Percentiles rank a stretch among this genome's conserved stretches.
phyloP scores from a whole-genome alignment of 2,329 filamentous ascomycete species.

The Verticillium dahliae region DNA sequence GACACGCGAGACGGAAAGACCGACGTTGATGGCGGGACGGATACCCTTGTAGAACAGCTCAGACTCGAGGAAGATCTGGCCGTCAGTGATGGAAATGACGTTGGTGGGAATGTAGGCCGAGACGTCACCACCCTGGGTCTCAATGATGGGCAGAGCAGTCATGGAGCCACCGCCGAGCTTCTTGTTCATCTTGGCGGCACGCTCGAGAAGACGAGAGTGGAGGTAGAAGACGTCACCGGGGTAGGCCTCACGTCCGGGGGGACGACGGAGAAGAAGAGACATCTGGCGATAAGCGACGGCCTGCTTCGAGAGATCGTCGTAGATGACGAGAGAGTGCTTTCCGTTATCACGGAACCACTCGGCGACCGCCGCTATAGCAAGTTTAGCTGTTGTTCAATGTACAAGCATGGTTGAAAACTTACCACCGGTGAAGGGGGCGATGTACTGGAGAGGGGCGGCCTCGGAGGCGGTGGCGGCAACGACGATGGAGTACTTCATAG shows the following conservation, averaged over 20 bases:
- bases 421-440: conserved; percentile 82
- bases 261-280: conserved; percentile 95
- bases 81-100: conserved; percentile 99
- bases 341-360: no score
- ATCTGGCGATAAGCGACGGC: conserved; percentile 98
- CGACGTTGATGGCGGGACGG: conserved; percentile 99
- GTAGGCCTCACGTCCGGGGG: conserved; percentile 98
- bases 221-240: conserved; percentile 99
- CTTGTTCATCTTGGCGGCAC: conserved; percentile 98
- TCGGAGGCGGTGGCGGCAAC: conserved; percentile 97
- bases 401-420: conserved; percentile 1
- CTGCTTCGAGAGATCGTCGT: conserved; percentile 96
- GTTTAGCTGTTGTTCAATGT: neutral
- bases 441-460: conserved; percentile 89
- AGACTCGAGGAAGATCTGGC: conserved; percentile 98
- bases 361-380: no score
- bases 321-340: conserved; percentile 67
- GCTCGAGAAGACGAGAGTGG: conserved; percentile 98
- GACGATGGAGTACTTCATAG: conserved; percentile 95
- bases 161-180: conserved; percentile 83
- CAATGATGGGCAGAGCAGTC: conserved; percentile 95
- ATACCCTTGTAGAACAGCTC: conserved; percentile 99
- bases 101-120: conserved; percentile 99
- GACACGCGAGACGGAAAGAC: conserved; percentile 99
- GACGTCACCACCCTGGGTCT: conserved; percentile 99